Percentiles rank a stretch among this genome's conserved stretches.
Evolutionary conservation across 2,329 filamentous ascomycete species (phyloP).

Genomic region (Neopestalotiopsis sp.): DNA sequence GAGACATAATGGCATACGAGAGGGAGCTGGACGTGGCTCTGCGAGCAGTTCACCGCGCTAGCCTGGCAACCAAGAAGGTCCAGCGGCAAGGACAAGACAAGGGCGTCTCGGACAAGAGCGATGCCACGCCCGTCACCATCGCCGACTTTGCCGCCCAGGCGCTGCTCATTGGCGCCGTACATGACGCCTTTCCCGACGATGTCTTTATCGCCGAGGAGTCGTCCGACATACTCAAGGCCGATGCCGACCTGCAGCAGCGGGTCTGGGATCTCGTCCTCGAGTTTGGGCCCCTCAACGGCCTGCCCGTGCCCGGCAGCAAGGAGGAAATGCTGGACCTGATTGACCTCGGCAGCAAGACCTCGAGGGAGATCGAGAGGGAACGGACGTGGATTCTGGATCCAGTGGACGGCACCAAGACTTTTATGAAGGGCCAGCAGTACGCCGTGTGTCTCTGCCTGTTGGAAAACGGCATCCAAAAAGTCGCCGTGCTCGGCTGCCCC

Average conservation of each 20-base stretch:
- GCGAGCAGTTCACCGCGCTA: conserved; percentile 56
- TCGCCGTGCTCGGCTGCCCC: conserved; percentile 67
- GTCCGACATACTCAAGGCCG: conserved; percentile 54
- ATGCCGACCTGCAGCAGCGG: conserved; percentile 51
- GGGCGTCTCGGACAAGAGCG: conserved; percentile 46
- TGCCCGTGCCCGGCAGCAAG: conserved; percentile 19
- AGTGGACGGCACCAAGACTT: conserved; percentile 68
- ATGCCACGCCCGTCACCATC: conserved; percentile 65
- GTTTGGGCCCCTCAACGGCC: conserved; percentile 46
- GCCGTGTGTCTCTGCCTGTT: conserved; percentile 65
- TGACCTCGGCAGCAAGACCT: conserved; percentile 54
- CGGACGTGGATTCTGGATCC: conserved; percentile 68
- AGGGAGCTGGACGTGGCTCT: conserved; percentile 7
- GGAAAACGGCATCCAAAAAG: conserved; percentile 58
- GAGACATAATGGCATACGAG: not conserved
- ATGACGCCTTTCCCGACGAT: conserved; percentile 57
- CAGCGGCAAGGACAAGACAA: conserved; percentile 47
- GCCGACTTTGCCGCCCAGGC: conserved; percentile 69
- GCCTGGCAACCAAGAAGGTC: conserved; percentile 61
- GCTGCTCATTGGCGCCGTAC: conserved; percentile 62
- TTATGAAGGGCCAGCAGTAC: conserved; percentile 66
- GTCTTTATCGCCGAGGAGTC: conserved; percentile 67
- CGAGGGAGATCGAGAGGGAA: conserved; percentile 37
- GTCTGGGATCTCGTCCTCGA: conserved; percentile 60
- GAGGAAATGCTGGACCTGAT: conserved; percentile 67